Conservation (phyloP, 2,329 filamentous ascomycete genomes). For the Neofusicoccum ribis region DNA sequence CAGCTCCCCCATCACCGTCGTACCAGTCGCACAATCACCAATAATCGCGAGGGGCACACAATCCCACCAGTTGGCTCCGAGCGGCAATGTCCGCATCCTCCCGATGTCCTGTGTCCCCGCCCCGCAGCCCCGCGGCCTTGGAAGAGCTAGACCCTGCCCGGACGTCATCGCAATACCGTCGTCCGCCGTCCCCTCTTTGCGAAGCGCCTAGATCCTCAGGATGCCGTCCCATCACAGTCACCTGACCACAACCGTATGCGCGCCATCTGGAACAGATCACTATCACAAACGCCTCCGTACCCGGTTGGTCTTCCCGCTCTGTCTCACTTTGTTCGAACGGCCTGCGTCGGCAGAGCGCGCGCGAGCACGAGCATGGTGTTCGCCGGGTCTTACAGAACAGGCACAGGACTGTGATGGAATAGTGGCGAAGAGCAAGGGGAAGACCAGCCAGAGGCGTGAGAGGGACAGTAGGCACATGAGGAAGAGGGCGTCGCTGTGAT, state of each 20-base stretch:
- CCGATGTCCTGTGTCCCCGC: background rate
- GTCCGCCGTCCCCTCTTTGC: too few species aligned
- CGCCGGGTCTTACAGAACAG: too few species aligned
- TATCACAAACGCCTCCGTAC: background rate
- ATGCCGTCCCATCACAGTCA: background rate
- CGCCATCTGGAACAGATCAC: slow-evolving; percentile 8
- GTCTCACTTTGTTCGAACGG: background rate
- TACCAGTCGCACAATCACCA: background rate
- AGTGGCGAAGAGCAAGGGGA: too few species aligned
- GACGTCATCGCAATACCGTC: too few species aligned
- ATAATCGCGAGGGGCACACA: background rate
- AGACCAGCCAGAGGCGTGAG: too few species aligned
- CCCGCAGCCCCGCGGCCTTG: background rate
- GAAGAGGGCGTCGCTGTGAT: too few species aligned
- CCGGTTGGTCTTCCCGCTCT: background rate
- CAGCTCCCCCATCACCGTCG: background rate
- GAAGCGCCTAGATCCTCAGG: too few species aligned
- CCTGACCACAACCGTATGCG: background rate
- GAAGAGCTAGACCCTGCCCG: background rate
- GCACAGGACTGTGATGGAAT: too few species aligned
- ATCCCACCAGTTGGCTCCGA: too few species aligned
- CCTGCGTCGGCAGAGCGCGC: background rate
- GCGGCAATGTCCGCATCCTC: background rate
- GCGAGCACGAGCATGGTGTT: background rate
- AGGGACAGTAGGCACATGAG: too few species aligned